Base-by-base conservation (phyloP, 345 rosid species). In the Brassica nigra region DNA sequence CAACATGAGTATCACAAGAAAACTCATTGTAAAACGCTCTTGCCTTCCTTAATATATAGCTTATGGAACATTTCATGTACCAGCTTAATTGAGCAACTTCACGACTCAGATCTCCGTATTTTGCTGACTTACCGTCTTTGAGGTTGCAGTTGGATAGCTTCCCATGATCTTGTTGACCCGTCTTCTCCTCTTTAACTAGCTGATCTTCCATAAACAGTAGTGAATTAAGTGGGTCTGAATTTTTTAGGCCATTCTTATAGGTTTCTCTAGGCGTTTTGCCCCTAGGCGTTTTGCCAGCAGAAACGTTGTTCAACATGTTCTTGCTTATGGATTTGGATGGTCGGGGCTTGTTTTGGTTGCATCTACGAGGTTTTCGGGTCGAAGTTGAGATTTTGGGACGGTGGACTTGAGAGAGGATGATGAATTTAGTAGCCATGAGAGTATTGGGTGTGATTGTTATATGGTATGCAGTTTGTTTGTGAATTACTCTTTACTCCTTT, bases 1-100 rank as follows among this genome's bases (percentile, higher is more conserved):
- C 47, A 39, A 39, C 47, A 39, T 33, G 74, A 62, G 73, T 76
- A 37, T 83, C 89, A 29, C 83, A 69, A 62, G 79, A 84, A 42
- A 76, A 76, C 76, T 81, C 87, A 37, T 84, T 84, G 86, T 74
- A 84, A 68, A 86, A 86, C 20, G 87, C 82, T 79, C 82, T 84
- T 14, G 87, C 87, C 83, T 78, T 84, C 81, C 84, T 78, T 34
- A 83, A 55, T 54, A 84, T 75, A 79, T 54, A 76, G 79, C 82
- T 82, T 75, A 84, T 80, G 58, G 87, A 80, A 54, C 84, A 72
- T 73, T 58, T 75, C 80, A 82, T 49, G 47, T 68, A 80, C 85
- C 86, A 76, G 78, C 82, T 79, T 36, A 83, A 12, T 49, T 71
- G 68, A 71, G 81, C 74, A 47, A 49, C 49, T 20, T 81, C 84